Percentiles rank a stretch among this genome's conserved stretches.
Evolutionary conservation across 768 basidiomycete genomes (phyloP).

Genomic region (Phanerochaete carnosa): DNA sequence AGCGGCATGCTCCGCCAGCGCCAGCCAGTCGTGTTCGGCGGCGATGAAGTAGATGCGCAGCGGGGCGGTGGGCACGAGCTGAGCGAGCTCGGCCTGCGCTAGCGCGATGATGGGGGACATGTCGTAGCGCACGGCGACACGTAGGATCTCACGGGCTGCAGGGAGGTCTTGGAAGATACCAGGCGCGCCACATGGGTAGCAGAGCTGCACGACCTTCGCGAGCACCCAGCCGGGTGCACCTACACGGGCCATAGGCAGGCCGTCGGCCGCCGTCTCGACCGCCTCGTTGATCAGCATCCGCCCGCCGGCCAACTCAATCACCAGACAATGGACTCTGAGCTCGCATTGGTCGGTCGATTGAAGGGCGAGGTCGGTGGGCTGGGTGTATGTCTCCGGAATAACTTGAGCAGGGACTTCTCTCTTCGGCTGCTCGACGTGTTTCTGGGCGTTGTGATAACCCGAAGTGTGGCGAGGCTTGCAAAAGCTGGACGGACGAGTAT

Average conservation of each 20-base stretch:
- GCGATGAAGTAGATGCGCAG: conserved; percentile 8
- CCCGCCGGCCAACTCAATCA: conserved; percentile 3
- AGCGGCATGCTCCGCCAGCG: not conserved
- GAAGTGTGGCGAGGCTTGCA: not conserved
- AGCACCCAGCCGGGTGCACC: conserved; percentile 3
- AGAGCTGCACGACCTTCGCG: not conserved
- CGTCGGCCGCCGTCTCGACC: not conserved
- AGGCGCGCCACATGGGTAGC: conserved; percentile 4
- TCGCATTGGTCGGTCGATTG: conserved; percentile 8
- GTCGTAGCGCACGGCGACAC: not conserved
- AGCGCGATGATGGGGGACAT: not conserved
- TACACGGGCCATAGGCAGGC: conserved; percentile 5
- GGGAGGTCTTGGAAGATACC: not conserved
- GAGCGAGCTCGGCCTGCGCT: not conserved
- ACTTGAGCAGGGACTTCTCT: not conserved
- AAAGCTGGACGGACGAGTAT: not conserved
- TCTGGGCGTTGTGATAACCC: not conserved
- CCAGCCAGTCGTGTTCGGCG: conserved; percentile 4
- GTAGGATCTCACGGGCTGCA: not conserved
- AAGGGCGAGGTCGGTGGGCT: conserved; percentile 9
- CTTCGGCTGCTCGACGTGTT: not conserved
- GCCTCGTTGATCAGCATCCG: not conserved
- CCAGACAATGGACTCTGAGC: conserved; percentile 11
- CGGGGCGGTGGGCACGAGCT: not conserved
- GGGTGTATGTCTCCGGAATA: not conserved